Evolutionary conservation across 2,329 filamentous ascomycete species (phyloP).

Genomic region (Anthostomella pinea): DNA sequence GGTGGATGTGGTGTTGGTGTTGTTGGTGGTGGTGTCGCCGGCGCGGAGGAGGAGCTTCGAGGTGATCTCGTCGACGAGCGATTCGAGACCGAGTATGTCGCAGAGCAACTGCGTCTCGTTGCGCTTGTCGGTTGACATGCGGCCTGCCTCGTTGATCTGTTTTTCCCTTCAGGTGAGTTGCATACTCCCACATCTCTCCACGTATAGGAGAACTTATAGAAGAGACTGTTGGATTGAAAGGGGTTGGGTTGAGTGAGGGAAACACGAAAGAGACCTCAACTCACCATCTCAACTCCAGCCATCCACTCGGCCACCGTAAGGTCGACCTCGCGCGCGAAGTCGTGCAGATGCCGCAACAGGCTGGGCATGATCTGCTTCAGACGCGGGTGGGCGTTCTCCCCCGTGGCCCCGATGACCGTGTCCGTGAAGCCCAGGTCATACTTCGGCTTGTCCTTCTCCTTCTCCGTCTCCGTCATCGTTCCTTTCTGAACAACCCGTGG

Average conservation of each 20-base stretch:
- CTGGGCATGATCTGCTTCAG: conserved; percentile 65
- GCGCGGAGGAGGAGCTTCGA: conserved; percentile 56
- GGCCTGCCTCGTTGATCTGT: conserved; percentile 64
- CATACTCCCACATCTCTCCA: too few species aligned
- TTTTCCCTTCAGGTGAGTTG: too few species aligned
- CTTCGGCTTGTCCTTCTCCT: conserved; percentile 6
- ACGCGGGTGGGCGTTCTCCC: conserved; percentile 66
- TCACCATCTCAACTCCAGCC: conserved; percentile 58
- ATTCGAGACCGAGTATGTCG: conserved; percentile 71
- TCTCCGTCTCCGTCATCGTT: conserved; percentile 10
- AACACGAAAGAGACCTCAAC: conserved; percentile 11
- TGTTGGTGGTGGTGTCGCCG: conserved; percentile 53
- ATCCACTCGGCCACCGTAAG: conserved; percentile 81
- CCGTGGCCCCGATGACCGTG: conserved; percentile 70
- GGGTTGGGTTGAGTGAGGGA: too few species aligned
- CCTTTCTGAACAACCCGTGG: neutral
- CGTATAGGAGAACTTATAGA: too few species aligned
- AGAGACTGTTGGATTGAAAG: too few species aligned
- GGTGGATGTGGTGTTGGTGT: conserved; percentile 43
- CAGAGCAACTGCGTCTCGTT: conserved; percentile 68
- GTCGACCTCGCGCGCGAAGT: conserved; percentile 76
- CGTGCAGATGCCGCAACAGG: conserved; percentile 73
- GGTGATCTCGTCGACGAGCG: conserved; percentile 78
- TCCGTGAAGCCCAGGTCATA: conserved; percentile 58
- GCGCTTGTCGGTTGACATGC: conserved; percentile 58